Base-by-base conservation (phyloP, 345 rosid species). In the Bruguiera gymnorhiza region DNA sequence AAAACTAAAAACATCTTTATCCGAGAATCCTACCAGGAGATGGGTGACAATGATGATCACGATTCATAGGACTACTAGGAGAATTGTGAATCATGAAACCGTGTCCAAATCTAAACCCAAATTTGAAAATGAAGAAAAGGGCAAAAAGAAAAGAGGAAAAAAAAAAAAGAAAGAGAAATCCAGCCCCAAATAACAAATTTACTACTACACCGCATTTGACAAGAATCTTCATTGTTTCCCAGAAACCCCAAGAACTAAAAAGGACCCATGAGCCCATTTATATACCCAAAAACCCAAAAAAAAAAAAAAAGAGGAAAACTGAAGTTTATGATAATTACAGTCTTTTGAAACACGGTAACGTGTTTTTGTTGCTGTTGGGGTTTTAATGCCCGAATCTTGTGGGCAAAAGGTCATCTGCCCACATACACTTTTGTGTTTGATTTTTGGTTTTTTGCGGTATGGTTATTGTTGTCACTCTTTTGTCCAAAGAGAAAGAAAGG, bases 321-420 rank as follows among this genome's bases (percentile, higher is more conserved):
- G 18, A 46, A 46, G 30, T 18, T n/a, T 30, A 3, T 8, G 21
- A 43, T 43, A 43, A 11, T 43, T 43, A 43, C 50, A 13, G 4
- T 68, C 30, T 69, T 72, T 69, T 30, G 43, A 63, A 70, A 67
- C 73, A 76, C 56, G 71, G 60, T 62, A 70, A 61, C 54, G 60
- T 74, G 76, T 8, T 68, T 76, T 43, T 31, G 39, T 68, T 56
- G 46, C 15, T 62, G 79, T 58, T 68, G 66, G 76, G 71, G 69
- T 62, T 63, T 76, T 66, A 64, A 65, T 56, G 46, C 67, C 26
- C 50, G 75, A 72, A 72, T 72, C 70, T 65, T 65, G 58, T 31
- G 75, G 69, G 70, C 64, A 58, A 72, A 59, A 72, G 55, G 65
- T 58, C 39, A 6, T 59, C 24, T 19, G 23, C 39, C 54, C 63